phyloP scores from a whole-genome alignment of 805 yeast species.

The Jamesozyma lodderae region DNA sequence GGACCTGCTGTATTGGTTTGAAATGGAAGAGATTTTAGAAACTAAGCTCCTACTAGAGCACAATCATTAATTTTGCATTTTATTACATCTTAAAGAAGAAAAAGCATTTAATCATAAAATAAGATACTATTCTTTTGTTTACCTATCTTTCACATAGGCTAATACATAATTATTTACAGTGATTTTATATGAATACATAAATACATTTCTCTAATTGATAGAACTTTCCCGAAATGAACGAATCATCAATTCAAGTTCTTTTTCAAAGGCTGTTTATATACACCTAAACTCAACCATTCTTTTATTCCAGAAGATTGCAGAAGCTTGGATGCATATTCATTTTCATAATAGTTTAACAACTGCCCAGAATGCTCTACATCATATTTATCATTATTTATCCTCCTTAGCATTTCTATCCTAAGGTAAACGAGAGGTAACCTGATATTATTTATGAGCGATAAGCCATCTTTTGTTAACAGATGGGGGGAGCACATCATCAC shows the following conservation, averaged over 20 bases:
- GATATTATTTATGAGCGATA: constrained; percentile 22
- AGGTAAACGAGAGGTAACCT: constrained; percentile 26
- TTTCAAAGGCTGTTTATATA: constrained; percentile 5
- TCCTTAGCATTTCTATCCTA: constrained; percentile 20
- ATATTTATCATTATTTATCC: constrained; percentile 9
- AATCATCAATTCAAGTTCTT: too few relatives aligned
- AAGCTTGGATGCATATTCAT: constrained; percentile 21
- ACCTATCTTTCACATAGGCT: too few relatives aligned
- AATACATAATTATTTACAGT: too few relatives aligned
- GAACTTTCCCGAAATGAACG: too few relatives aligned
- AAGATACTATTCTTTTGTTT: too few relatives aligned
- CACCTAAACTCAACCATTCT: constrained; percentile 22
- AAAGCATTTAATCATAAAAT: too few relatives aligned
- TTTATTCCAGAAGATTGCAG: constrained; percentile 22
- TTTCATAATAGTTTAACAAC: constrained; percentile 26
- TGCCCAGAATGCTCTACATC: constrained; percentile 23
- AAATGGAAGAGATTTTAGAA: constrained; percentile 29
- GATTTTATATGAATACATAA: too few relatives aligned
- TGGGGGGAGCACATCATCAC: constrained; percentile 29
- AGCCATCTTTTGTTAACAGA: constrained; percentile 24
- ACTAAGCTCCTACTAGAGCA: too few relatives aligned
- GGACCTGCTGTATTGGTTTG: constrained; percentile 39
- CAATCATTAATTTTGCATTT: too few relatives aligned
- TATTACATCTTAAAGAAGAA: too few relatives aligned
- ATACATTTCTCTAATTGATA: too few relatives aligned